Conservation (phyloP, 139 green algal species). For the Chlorella sorokiniana region DNA sequence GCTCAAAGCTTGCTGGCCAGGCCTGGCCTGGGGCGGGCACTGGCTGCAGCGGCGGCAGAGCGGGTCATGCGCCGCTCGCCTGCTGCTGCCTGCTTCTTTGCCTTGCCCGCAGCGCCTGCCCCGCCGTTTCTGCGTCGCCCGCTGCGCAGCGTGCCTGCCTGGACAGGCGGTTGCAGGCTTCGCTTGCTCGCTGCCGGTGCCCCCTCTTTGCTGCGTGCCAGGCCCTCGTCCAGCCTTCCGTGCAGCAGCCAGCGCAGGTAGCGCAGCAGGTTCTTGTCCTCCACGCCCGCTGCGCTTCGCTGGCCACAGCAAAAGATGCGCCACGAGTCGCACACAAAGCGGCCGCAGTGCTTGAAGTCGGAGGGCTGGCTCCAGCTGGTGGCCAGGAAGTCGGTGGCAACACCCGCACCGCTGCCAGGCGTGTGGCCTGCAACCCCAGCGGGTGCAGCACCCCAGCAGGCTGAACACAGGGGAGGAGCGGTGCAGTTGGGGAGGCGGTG, state of each 20-base stretch:
- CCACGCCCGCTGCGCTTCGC: slow-evolving; percentile 1
- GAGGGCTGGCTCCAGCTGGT: slow-evolving; percentile 44
- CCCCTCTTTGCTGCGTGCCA: not conserved
- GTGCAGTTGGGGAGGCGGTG: slow-evolving; percentile 42
- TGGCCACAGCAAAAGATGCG: slow-evolving; percentile 62
- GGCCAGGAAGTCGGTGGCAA: slow-evolving; percentile 50
- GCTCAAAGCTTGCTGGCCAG: not conserved
- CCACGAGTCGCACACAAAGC: slow-evolving; percentile 62
- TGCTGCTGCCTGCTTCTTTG: not conserved
- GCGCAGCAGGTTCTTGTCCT: slow-evolving; percentile 48
- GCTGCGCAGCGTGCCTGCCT: slow-evolving; percentile 19
- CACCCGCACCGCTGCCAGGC: slow-evolving; percentile 31
- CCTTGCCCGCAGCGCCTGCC: not conserved
- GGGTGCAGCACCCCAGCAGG: slow-evolving; percentile 38
- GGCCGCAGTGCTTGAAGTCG: slow-evolving; percentile 61
- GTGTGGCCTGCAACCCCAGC: slow-evolving; percentile 51
- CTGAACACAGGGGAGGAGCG: not conserved
- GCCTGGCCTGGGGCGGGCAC: not conserved
- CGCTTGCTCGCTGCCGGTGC: not conserved
- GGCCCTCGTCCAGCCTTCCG: not conserved
- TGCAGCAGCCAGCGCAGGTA: slow-evolving; percentile 45
- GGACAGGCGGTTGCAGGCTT: not conserved
- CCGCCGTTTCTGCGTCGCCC: not conserved
- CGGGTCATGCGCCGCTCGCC: slow-evolving; percentile 4
- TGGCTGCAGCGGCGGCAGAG: not conserved